Evolutionary conservation across 2,329 filamentous ascomycete genomes (phyloP).

Genomic region (Arthroderma sp.): DNA sequence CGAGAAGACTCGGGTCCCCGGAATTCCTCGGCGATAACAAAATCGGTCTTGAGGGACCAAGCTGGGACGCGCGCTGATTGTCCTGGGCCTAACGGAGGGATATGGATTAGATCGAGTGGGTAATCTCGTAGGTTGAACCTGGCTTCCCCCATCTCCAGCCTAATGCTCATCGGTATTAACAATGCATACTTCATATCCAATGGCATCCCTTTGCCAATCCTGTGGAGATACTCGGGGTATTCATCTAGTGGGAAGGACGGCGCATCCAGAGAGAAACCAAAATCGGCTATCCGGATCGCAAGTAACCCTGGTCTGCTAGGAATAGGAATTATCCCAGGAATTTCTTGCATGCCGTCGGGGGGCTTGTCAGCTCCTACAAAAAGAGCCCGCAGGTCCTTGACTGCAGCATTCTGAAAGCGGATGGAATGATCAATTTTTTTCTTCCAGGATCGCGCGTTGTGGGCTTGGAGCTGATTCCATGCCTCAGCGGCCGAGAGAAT

Average conservation of each 20-base stretch:
- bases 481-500: conserved; percentile 68
- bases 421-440: conserved; percentile 71
- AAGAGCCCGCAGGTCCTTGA: conserved; percentile 63
- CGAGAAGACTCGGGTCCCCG: conserved; percentile 68
- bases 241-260: conserved; percentile 78
- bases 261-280: conserved; percentile 78
- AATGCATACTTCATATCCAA: conserved; percentile 80
- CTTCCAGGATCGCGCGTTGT: conserved; percentile 88
- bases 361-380: conserved; percentile 76
- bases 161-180: conserved; percentile 77
- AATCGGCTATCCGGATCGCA: conserved; percentile 66
- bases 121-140: conserved; percentile 84
- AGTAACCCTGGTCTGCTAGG: conserved; percentile 75
- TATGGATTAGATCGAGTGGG: conserved; percentile 79
- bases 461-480: conserved; percentile 57
- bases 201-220: conserved; percentile 94
- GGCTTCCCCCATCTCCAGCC: conserved; percentile 81
- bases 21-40: conserved; percentile 91
- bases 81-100: conserved; percentile 66
- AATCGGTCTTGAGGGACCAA: conserved; percentile 74
- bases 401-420: conserved; percentile 55
- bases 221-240: conserved; percentile 71
- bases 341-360: conserved; percentile 69
- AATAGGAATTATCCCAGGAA: conserved; percentile 73
- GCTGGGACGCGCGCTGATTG: conserved; percentile 73